phyloP scores from a whole-genome alignment of 2,329 filamentous ascomycete genomes.

The Aspergillus tubingensis region DNA sequence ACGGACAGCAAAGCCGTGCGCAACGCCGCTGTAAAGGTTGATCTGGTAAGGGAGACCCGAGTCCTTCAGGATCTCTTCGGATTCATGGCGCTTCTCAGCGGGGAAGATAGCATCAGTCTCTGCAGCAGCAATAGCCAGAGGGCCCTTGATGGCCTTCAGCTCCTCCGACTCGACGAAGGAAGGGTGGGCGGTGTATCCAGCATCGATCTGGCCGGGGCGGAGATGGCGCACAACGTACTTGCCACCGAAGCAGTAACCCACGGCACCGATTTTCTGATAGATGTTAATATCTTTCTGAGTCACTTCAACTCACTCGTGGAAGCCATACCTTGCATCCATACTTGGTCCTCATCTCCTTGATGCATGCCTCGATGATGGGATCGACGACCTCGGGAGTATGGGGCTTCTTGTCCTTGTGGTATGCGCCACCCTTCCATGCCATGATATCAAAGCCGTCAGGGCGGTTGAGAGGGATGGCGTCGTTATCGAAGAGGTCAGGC shows the following conservation, averaged over 20 bases:
- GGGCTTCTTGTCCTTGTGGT: slow-evolving; percentile 18
- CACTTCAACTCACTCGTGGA: background rate
- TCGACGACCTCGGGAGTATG: slow-evolving; percentile 51
- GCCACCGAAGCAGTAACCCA: slow-evolving; percentile 54
- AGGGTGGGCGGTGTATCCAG: slow-evolving; percentile 25
- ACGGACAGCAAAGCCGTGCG: slow-evolving; percentile 72
- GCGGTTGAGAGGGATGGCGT: slow-evolving; percentile 58
- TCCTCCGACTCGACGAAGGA: slow-evolving; percentile 22
- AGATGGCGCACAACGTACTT: slow-evolving; percentile 50
- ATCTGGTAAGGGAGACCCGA: slow-evolving; percentile 66
- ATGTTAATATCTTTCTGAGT: background rate
- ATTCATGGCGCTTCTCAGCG: slow-evolving; percentile 59
- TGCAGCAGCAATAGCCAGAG: slow-evolving; percentile 26
- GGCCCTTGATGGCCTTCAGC: slow-evolving; percentile 19
- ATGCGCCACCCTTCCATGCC: slow-evolving; percentile 49
- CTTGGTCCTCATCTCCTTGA: slow-evolving; percentile 39
- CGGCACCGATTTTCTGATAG: slow-evolving; percentile 42
- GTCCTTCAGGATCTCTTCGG: slow-evolving; percentile 59
- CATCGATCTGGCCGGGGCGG: slow-evolving; percentile 17
- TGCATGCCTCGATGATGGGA: slow-evolving; percentile 48
- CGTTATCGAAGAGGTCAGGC: slow-evolving; percentile 69
- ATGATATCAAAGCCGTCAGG: slow-evolving; percentile 51
- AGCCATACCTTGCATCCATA: slow-evolving; percentile 4
- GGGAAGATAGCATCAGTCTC: slow-evolving; percentile 65
- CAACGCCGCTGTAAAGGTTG: slow-evolving; percentile 67